Evolutionary conservation across 148 eudicot genomes (phyloP), one percentile per base, ranked within the genome.

Genomic region (Polygonum maritimum): DNA sequence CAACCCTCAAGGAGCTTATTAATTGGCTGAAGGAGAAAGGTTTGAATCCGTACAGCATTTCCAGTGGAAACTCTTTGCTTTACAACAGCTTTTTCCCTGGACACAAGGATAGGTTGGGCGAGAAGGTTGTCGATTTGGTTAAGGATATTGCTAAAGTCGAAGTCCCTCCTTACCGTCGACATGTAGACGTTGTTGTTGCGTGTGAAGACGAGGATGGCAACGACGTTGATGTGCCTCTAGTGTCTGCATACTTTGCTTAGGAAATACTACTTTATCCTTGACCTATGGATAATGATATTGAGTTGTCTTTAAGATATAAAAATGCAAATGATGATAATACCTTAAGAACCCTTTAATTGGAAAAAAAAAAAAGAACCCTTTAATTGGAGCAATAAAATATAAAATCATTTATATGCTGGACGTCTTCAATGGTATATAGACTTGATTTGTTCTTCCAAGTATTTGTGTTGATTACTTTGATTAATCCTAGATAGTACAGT

Each of bases 161-260:
- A 71, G 78, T 94, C n/a, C 98, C 97, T 14, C 82, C 86, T 0
- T 86, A 89, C 49, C 89, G 92, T n/a, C 84, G 87, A 21, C 94
- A 93, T 78, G 44, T 93, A 76, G 98, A 94, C 85, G 82, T 91
- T 0, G 92, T 89, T 8, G 92, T 91, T 73, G 97, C 92, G 0
- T 91, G 98, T 71, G 97, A 91, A 84, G 98, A 94, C 70, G 98
- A 89, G 0, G 89, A 91, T 2, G 98, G 85, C 54, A 88, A 85
- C 75, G 96, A 93, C 60, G 76, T 93, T 0, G 96, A 93, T 80
- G 87, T 91, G 69, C 98, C 98, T 39, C 88, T 84, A 60, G 71
- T 93, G 69, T 93, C 98, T 26, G 83, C 89, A 18, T 93, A 91
- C 83, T 91, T 87, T 76, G 81, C 83, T 63, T 93, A 83, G 80